Percentiles rank a stretch among this genome's conserved stretches.
These are phyloP conservation scores for Xerocomus spinulosus DNA, from an alignment of 768 basidiomycete species.

Conservation along the genomic window DNA sequence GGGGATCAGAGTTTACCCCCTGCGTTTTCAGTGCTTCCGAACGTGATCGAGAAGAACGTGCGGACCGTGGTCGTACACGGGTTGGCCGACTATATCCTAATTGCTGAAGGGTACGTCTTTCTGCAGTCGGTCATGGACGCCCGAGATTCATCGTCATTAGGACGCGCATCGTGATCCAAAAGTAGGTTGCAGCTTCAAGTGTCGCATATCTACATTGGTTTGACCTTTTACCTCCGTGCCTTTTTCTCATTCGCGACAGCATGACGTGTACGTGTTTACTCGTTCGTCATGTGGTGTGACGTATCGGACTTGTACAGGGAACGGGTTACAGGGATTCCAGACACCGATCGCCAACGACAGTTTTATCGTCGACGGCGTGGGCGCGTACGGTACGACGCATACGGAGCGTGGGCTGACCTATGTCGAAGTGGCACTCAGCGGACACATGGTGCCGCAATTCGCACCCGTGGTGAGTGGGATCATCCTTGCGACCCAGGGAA, in stretches of 20 bases:
- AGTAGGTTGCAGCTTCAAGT: constrained; percentile 40
- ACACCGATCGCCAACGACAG: constrained; percentile 60
- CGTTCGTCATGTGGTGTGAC: constrained; percentile 30
- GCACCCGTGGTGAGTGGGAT: constrained; percentile 48
- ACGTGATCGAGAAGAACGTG: constrained; percentile 70
- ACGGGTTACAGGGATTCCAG: constrained; percentile 68
- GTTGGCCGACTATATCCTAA: constrained; percentile 66
- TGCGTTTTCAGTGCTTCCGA: constrained; percentile 61
- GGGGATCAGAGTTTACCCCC: constrained; percentile 61
- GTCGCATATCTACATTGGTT: not conserved
- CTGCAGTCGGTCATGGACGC: constrained; percentile 6
- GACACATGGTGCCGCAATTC: constrained; percentile 74
- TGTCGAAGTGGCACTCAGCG: constrained; percentile 60
- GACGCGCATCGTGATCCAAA: constrained; percentile 59
- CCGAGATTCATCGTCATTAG: constrained; percentile 22
- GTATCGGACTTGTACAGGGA: constrained; percentile 34
- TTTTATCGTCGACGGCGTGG: constrained; percentile 67
- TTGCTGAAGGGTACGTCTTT: constrained; percentile 61
- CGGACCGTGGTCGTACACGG: constrained; percentile 69
- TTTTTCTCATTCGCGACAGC: constrained; percentile 10
- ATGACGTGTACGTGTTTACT: constrained; percentile 38
- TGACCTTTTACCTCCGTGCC: not conserved
- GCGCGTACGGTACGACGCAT: constrained; percentile 61
- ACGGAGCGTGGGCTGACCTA: constrained; percentile 66
- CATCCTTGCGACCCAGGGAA: not conserved